Conservation (phyloP, 441 rosid species). For the Bruguiera hainesii region DNA sequence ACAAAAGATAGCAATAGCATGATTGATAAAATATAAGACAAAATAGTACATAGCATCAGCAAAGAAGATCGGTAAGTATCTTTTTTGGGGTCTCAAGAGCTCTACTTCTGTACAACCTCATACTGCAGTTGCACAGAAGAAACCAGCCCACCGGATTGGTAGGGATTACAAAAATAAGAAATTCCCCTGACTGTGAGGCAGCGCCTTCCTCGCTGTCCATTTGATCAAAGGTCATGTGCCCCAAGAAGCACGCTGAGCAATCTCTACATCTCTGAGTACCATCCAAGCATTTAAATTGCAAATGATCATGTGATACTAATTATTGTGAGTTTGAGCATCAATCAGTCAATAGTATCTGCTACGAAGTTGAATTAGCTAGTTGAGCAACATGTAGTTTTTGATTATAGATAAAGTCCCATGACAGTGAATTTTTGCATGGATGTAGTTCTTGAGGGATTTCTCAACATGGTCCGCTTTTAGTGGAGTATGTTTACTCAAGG, state of each 20-base stretch:
- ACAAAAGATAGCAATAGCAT: neutral
- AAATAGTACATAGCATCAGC: constrained; percentile 24
- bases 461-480: too few species aligned
- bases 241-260: constrained; percentile 57
- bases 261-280: neutral
- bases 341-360: too few species aligned
- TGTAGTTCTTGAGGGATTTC: too few species aligned
- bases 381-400: too few species aligned
- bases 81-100: constrained; percentile 29
- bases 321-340: too few species aligned
- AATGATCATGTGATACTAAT: neutral
- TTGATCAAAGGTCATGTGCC: constrained; percentile 51
- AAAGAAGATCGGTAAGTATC: constrained; percentile 21
- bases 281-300: neutral
- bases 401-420: too few species aligned
- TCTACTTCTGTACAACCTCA: neutral
- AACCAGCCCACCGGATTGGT: neutral
- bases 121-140: neutral
- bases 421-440: too few species aligned
- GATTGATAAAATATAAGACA: neutral
- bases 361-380: too few species aligned
- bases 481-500: too few species aligned
- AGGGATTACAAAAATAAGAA: constrained; percentile 14
- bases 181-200: constrained; percentile 21
- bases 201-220: constrained; percentile 35